A percentile compares a stretch with the other conserved stretches of the same genome.
phyloP scores from a whole-genome alignment of 164 flowering plant species.

The Macadamia tetraphylla region DNA sequence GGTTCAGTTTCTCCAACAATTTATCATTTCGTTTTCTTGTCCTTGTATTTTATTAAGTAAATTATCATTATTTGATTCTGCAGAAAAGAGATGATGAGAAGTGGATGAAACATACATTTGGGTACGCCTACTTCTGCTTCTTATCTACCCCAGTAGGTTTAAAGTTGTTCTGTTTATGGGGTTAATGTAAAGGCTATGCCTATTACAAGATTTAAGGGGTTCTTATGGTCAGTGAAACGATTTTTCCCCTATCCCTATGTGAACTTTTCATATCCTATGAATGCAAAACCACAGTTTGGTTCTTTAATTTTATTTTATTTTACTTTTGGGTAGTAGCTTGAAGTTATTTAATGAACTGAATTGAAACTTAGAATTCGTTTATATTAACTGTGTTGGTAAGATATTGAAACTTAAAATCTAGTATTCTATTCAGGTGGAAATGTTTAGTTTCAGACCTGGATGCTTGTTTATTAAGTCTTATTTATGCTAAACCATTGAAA shows the following conservation, averaged over 20 bases:
- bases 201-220: background rate
- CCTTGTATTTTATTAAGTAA: background rate
- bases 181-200: background rate
- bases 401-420: too few relatives aligned
- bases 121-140: conserved; percentile 43
- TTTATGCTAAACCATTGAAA: background rate
- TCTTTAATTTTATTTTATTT: background rate
- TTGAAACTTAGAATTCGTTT: too few relatives aligned
- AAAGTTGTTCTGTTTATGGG: background rate
- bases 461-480: background rate
- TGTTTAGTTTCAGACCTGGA: background rate
- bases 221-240: background rate
- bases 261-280: background rate
- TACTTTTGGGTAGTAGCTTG: background rate
- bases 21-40: background rate
- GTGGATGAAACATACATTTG: conserved; percentile 96
- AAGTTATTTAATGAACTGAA: background rate
- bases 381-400: too few relatives aligned
- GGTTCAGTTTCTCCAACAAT: conserved; percentile 17
- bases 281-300: background rate
- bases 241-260: background rate
- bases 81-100: conserved; percentile 95
- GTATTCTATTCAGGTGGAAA: too few relatives aligned
- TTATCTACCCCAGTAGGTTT: background rate
- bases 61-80: conserved; percentile 13